Evolutionary conservation across 768 basidiomycete species (phyloP), one percentile per base, ranked within the genome.

Genomic region (Crepidotus variabilis): DNA sequence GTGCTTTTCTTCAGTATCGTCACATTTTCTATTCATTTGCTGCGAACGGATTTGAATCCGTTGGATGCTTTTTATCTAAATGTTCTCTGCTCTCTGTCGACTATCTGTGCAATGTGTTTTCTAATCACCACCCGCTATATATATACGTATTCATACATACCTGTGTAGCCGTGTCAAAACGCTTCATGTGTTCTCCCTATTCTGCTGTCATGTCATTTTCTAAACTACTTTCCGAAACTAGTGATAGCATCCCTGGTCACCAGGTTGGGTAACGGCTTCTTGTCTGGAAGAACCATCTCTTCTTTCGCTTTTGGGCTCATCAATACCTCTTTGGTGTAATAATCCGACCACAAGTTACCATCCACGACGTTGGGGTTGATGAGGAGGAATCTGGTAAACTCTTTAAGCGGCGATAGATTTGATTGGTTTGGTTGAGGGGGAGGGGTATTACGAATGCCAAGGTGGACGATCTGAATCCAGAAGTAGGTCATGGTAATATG

Each of bases 401-500:
- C 67, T 7, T 70, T 62, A 5, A 65, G 58, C 21, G 64, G 59
- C 8, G 28, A 28, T 28, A 8, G 8, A 4, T 3, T 28, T 65
- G 52, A 75, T 69, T 1, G 77, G 75, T 47, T 76, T 79, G 18
- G 74, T 57, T 62, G 43, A 34, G 47, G 39, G 39, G 68, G 60
- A 14, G 67, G 64, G 55, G 71, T 72, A 54, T 71, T 74, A 9
- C 65, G 71, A 49, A 79, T 79, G 0, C 75, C 78, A 51, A 78
- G 75, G 54, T 78, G 78, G 13, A 78, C 76, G 22, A 78, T 69
- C 60, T 80, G 77, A 52, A 79, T 75, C 78, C 79, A 79, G 62
- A 79, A 78, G 56, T 78, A 80, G 0, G 79, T 76, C 78, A 80
- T 77, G 18, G 76, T 76, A 39, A 77, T 53, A 54, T 79, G 74